Base-by-base conservation (phyloP, 768 basidiomycete genomes). In the Suillus tomentosus region DNA sequence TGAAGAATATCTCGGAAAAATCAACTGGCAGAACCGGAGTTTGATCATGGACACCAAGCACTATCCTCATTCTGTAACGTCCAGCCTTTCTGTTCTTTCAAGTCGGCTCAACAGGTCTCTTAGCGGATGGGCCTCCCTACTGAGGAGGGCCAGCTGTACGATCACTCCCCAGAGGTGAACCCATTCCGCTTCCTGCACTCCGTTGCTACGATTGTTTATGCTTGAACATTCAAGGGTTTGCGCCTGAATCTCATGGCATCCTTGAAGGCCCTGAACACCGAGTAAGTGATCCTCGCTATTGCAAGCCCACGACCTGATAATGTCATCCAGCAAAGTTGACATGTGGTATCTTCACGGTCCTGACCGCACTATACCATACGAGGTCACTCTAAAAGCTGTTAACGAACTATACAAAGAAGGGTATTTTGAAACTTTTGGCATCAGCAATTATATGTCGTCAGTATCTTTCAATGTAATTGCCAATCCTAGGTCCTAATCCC, bases 1-100 rank as follows among this genome's bases (percentile, higher is more conserved):
- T 51, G 77, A 78, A 66, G 69, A 78, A 61, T 72, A 71, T 66
- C 78, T 88, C n/a, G 86, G 84, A 7, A 76, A 83, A 73, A 77
- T 82, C 61, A 75, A 80, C 64, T 83, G 83, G 77, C 76, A 82
- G 64, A 73, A 74, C 51, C 79, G 84, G 42, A 85, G 85, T 0
- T 69, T 88, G 31, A 79, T 80, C 62, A 74, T 89, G 50, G 85
- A 87, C 50, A 89, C 86, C 0, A 90, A 90, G 71, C 80, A 86
- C 19, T 81, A 80, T 64, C 86, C 87, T 0, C 70, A 65, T 51
- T 60, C 65, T 11, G 77, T 78, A 43, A 63, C 67, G 27, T 54
- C 47, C 60, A 31, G 36, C 37, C 11, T 15, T 48, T 10, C 9
- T 8, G 10, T 63, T 19, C 11, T 42, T 61, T 40, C 19, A 47